phyloP scores from a whole-genome alignment of 169 alveolate species.

The Perkinsus olseni region DNA sequence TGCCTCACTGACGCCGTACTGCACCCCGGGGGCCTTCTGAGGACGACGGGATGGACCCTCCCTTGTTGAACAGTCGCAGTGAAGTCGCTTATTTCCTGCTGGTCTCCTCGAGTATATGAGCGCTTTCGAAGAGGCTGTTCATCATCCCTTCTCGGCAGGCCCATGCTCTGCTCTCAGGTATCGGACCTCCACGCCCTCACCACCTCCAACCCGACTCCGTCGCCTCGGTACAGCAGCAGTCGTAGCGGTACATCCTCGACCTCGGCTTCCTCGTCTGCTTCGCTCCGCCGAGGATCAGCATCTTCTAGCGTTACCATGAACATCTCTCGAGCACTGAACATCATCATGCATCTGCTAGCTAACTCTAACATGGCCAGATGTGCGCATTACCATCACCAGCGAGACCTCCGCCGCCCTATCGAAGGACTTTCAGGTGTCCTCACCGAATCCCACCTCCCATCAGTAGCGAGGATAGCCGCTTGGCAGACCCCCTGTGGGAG shows the following conservation, averaged over 20 bases:
- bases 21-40: background rate
- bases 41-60: too few species aligned
- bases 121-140: too few species aligned
- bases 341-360: background rate
- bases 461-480: background rate
- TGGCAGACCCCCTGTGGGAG: background rate
- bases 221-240: background rate
- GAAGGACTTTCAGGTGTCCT: background rate
- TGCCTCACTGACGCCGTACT: background rate
- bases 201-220: background rate
- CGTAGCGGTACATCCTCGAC: background rate
- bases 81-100: too few species aligned
- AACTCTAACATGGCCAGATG: background rate
- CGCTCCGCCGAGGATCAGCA: background rate
- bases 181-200: background rate
- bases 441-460: background rate
- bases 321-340: background rate
- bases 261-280: background rate
- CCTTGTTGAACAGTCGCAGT: too few species aligned
- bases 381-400: too few species aligned
- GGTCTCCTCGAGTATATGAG: too few species aligned
- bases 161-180: background rate
- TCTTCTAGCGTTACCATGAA: background rate
- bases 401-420: background rate
- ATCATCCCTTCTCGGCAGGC: too few species aligned